phyloP scores from a whole-genome alignment of 106 monocot genomes.

The Dendrobium nobile region DNA sequence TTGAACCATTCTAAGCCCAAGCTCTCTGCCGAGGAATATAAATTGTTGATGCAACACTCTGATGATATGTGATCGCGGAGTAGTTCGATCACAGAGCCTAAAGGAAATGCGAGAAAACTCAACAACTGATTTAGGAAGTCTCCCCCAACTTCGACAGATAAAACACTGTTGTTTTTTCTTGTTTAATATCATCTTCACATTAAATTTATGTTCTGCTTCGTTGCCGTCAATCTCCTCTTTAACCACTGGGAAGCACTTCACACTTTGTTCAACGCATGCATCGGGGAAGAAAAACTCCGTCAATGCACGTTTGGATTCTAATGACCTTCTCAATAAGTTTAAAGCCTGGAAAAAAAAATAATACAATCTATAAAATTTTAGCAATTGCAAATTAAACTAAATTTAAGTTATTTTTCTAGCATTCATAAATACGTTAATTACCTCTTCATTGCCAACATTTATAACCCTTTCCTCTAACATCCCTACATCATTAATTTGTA shows the following conservation, averaged over 20 bases:
- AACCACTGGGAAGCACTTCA: not conserved
- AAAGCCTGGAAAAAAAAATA: constrained; percentile 4
- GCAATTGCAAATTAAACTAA: not conserved
- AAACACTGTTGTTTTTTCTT: not conserved
- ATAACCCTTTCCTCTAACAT: constrained; percentile 2
- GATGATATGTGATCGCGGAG: not conserved
- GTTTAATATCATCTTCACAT: not conserved
- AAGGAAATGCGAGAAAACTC: not conserved
- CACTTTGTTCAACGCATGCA: not conserved
- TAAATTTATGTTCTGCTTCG: not conserved
- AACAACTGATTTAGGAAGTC: not conserved
- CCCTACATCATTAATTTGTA: not conserved
- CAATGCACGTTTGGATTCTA: not conserved
- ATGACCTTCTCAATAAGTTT: not conserved
- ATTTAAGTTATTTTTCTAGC: too few species aligned
- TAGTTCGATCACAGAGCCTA: not conserved
- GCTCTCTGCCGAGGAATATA: not conserved
- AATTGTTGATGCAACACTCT: not conserved
- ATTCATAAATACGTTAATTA: not conserved
- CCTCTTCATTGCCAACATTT: constrained; percentile 12
- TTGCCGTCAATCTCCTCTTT: not conserved
- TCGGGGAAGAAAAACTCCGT: not conserved
- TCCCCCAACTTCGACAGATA: not conserved
- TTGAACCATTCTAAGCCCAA: not conserved
- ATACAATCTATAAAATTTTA: not conserved